phyloP scores from a whole-genome alignment of 495 filamentous ascomycete species.

The Hyaloscypha hepaticicola region DNA sequence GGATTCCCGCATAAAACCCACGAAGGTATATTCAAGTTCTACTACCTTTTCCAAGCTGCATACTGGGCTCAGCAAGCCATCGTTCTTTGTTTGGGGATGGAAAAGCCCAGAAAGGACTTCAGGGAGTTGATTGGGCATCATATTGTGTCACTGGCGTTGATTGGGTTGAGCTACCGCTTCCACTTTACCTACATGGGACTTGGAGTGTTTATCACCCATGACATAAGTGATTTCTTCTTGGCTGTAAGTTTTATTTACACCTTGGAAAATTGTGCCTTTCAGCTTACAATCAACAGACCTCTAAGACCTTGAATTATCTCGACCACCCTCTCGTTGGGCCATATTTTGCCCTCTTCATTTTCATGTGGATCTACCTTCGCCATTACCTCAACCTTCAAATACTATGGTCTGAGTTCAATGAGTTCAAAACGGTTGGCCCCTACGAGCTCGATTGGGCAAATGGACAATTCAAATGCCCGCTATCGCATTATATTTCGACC shows the following conservation, averaged over 20 bases:
- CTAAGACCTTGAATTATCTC: constrained; percentile 92
- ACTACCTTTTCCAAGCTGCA: constrained; percentile 91
- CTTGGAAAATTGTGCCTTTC: background rate
- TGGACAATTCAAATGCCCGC: constrained; percentile 77
- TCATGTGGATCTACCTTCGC: constrained; percentile 86
- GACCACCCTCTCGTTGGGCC: constrained; percentile 72
- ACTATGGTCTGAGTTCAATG: constrained; percentile 77
- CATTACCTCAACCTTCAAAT: constrained; percentile 91
- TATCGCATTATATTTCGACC: constrained; percentile 74
- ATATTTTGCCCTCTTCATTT: constrained; percentile 83
- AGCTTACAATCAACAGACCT: constrained; percentile 56
- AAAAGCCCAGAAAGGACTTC: constrained; percentile 96
- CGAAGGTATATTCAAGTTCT: constrained; percentile 88
- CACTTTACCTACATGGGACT: constrained; percentile 99
- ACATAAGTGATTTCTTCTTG: constrained; percentile 95
- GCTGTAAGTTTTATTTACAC: constrained; percentile 60
- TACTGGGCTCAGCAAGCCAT: constrained; percentile 98
- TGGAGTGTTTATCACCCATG: constrained; percentile 94
- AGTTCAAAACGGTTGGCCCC: constrained; percentile 86
- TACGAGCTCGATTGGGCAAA: constrained; percentile 85
- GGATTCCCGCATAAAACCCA: constrained; percentile 85
- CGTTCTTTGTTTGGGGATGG: constrained; percentile 82
- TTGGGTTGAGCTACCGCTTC: constrained; percentile 88
- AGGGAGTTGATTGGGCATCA: constrained; percentile 94
- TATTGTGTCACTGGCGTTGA: constrained; percentile 86